Percentiles rank a stretch among this genome's conserved stretches.
Conservation (phyloP, 2,329 filamentous ascomycete species). For the Microdochium trichocladiopsis region DNA sequence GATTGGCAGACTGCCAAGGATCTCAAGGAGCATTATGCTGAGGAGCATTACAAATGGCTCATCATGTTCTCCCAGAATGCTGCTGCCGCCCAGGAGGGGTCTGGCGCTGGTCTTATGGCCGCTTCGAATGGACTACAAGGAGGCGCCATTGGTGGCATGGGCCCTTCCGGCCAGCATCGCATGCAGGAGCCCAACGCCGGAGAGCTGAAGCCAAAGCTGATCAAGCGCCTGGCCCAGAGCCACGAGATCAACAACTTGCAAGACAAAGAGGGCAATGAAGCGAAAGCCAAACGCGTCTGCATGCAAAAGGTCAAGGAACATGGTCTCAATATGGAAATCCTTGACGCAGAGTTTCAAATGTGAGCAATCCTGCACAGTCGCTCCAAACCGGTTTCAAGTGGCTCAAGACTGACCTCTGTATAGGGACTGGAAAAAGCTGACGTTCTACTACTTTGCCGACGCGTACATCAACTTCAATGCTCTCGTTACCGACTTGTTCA, state of each 20-base stretch:
- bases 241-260: constrained; percentile 85
- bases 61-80: constrained; percentile 96
- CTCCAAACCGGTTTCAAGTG: constrained; percentile 6
- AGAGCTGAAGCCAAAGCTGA: constrained; percentile 91
- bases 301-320: constrained; percentile 96
- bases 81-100: constrained; percentile 52
- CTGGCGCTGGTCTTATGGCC: constrained; percentile 55
- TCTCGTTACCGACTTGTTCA: constrained; percentile 94
- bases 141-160: constrained; percentile 72
- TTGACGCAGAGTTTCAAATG: constrained; percentile 98
- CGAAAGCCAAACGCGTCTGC: constrained; percentile 92
- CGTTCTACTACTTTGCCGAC: constrained; percentile 98
- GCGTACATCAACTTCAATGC: constrained; percentile 99
- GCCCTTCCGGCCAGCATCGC: constrained; percentile 65
- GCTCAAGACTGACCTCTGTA: constrained; percentile 12
- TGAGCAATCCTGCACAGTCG: constrained; percentile 41
- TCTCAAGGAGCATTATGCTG: constrained; percentile 81
- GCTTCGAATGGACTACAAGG: constrained; percentile 57
- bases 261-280: constrained; percentile 96
- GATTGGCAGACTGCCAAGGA: constrained; percentile 84
- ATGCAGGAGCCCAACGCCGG: constrained; percentile 62
- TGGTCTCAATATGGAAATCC: constrained; percentile 93
- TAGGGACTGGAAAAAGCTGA: constrained; percentile 98
- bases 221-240: constrained; percentile 86
- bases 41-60: constrained; percentile 96